Evolutionary conservation across 176 grass and related monocot species (phyloP).

Genomic region (Puya raimondii): DNA sequence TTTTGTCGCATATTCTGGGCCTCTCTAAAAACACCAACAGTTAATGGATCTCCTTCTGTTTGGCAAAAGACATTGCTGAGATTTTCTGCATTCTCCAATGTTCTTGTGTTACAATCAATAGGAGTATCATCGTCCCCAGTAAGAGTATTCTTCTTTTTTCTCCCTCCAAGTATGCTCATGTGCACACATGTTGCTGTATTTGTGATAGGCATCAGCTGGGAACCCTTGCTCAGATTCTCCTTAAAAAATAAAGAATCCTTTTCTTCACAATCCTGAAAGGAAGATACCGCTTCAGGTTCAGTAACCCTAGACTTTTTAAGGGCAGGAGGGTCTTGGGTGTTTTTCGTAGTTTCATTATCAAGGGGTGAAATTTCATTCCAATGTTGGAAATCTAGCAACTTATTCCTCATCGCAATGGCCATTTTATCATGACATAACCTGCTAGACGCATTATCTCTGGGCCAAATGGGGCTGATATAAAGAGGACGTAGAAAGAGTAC

Average conservation of each 20-base stretch:
- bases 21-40: constrained; percentile 4
- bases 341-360: constrained; percentile 11
- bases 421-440: constrained; percentile 5
- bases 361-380: constrained; percentile 5
- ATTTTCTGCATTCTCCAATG: background rate
- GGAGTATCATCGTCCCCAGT: background rate
- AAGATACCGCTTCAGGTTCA: constrained; percentile 21
- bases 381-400: constrained; percentile 7
- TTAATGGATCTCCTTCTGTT: constrained; percentile 14
- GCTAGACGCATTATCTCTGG: constrained; percentile 6
- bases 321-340: constrained; percentile 4
- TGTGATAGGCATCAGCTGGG: background rate
- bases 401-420: constrained; percentile 1
- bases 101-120: background rate
- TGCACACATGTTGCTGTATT: constrained; percentile 5
- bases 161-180: constrained; percentile 1
- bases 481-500: constrained; percentile 11
- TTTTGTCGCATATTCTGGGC: constrained; percentile 9
- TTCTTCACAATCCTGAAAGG: constrained; percentile 10
- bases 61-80: constrained; percentile 7
- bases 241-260: constrained; percentile 2
- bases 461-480: background rate
- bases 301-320: constrained; percentile 1
- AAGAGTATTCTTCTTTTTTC: constrained; percentile 25
- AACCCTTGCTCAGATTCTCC: constrained; percentile 26